These are phyloP conservation scores for Saprolegnia diclina DNA, from an alignment of 352 stramenopile genomes.

Conservation along the genomic window DNA sequence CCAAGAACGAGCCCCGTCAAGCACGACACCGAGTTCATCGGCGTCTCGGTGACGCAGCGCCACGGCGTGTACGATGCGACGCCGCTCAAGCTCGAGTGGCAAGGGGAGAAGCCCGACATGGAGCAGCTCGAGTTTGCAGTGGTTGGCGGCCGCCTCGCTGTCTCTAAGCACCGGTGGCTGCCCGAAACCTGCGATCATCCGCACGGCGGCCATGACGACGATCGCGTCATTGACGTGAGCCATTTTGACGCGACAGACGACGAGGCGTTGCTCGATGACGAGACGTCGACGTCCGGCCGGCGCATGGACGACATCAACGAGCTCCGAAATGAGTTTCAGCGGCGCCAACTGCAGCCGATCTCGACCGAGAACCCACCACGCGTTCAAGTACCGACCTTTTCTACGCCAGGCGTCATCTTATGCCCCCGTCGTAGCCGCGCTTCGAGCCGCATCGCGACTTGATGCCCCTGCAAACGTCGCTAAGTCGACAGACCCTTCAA, in stretches of 20 bases:
- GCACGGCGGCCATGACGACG: background rate
- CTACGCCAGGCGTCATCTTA: too few relatives aligned
- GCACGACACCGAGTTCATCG: too few relatives aligned
- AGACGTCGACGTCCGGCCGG: background rate
- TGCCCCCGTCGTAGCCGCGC: background rate
- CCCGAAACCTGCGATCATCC: background rate
- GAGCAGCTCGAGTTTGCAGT: background rate
- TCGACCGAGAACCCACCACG: background rate
- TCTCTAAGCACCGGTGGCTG: background rate
- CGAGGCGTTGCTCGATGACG: background rate
- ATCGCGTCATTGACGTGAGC: background rate
- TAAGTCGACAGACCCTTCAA: background rate
- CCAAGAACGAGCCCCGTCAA: too few relatives aligned
- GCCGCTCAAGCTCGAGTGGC: background rate
- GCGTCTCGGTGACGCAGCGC: too few relatives aligned
- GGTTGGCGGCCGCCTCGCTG: background rate
- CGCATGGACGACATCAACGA: background rate
- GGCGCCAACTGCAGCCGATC: constrained; percentile 3
- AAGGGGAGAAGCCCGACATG: background rate
- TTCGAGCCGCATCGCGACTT: background rate
- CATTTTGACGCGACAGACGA: background rate
- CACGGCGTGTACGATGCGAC: background rate
- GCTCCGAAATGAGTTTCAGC: constrained; percentile 1
- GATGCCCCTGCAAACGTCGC: background rate
- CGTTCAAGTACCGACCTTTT: background rate